phyloP scores from a whole-genome alignment of 805 yeast species.

The Candida piceae region DNA sequence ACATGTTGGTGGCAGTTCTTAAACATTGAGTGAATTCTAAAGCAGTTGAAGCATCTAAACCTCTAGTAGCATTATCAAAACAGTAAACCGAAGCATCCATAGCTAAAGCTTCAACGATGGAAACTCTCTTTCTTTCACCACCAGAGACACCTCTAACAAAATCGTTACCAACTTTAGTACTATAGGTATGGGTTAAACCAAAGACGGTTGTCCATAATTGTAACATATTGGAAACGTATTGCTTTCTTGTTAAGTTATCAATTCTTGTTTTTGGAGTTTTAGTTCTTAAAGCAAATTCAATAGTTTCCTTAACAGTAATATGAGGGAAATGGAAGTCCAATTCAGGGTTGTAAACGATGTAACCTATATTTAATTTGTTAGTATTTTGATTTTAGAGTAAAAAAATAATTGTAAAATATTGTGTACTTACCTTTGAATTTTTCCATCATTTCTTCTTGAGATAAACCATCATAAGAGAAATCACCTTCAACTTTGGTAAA shows the following conservation, averaged over 20 bases:
- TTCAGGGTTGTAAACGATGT: conserved; percentile 54
- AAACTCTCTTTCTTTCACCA: conserved; percentile 69
- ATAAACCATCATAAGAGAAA: conserved; percentile 56
- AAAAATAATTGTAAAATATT: too few relatives aligned
- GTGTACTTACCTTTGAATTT: conserved; percentile 39
- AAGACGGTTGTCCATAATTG: conserved; percentile 49
- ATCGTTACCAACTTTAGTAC: conserved; percentile 63
- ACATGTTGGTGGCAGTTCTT: conserved; percentile 56
- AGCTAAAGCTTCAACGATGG: conserved; percentile 58
- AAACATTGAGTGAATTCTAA: conserved; percentile 58
- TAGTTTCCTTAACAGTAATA: conserved; percentile 68
- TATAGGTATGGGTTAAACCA: conserved; percentile 54
- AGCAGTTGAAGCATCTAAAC: conserved; percentile 69
- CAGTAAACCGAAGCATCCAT: conserved; percentile 52
- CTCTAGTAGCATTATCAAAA: conserved; percentile 68
- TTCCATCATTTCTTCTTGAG: conserved; percentile 54
- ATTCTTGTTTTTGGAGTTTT: conserved; percentile 53
- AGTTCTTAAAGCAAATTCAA: conserved; percentile 63
- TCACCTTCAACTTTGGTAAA: conserved; percentile 49
- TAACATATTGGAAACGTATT: conserved; percentile 38
- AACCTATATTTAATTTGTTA: conserved; percentile 25
- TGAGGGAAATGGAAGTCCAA: conserved; percentile 74
- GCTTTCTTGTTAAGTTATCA: conserved; percentile 36
- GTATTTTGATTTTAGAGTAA: conserved; percentile 2
- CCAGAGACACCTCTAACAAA: conserved; percentile 65